Evolutionary conservation across 139 green algal species (phyloP).

Genomic region (Choricystis sp.): DNA sequence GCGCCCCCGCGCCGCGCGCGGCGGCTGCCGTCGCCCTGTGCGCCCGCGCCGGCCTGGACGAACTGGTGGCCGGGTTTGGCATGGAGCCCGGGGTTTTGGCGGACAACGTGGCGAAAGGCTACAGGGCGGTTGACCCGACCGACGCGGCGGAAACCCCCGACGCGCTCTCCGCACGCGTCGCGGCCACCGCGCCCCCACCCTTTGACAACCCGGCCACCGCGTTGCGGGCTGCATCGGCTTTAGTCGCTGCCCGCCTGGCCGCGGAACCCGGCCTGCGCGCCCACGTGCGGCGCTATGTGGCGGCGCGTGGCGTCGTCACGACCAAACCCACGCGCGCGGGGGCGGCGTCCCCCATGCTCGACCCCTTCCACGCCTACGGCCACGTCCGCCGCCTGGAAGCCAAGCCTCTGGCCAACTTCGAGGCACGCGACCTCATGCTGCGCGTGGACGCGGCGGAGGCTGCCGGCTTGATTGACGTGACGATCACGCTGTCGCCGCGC

Average conservation of each 20-base stretch:
- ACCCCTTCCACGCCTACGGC: conserved; percentile 55
- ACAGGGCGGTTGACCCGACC: conserved; percentile 19
- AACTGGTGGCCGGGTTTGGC: conserved; percentile 7
- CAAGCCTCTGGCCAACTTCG: conserved; percentile 47
- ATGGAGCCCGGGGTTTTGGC: conserved; percentile 32
- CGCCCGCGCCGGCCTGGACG: conserved; percentile 16
- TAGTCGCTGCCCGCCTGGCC: conserved; percentile 28
- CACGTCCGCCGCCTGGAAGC: conserved; percentile 44
- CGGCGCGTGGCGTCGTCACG: conserved; percentile 21
- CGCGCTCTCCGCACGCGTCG: conserved; percentile 16
- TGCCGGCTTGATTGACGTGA: conserved; percentile 31
- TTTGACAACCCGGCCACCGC: conserved; percentile 15
- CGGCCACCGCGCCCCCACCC: conserved; percentile 2
- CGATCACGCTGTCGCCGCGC: conserved; percentile 2
- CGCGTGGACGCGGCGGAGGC: conserved; percentile 27
- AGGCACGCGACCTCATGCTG: conserved; percentile 35
- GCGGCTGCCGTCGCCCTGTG: conserved; percentile 2
- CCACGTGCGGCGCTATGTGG: conserved; percentile 15
- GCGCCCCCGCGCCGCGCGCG: background rate
- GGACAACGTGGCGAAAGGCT: conserved; percentile 37
- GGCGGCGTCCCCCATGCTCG: conserved; percentile 20
- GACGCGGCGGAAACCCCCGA: conserved; percentile 7
- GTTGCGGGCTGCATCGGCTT: conserved; percentile 17
- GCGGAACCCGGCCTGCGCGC: conserved; percentile 25
- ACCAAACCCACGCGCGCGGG: conserved; percentile 40